A percentile compares a stretch with the other conserved stretches of the same genome.
Evolutionary conservation across 495 filamentous ascomycete species (phyloP).

Genomic region (Xanthoparmelia taractica): DNA sequence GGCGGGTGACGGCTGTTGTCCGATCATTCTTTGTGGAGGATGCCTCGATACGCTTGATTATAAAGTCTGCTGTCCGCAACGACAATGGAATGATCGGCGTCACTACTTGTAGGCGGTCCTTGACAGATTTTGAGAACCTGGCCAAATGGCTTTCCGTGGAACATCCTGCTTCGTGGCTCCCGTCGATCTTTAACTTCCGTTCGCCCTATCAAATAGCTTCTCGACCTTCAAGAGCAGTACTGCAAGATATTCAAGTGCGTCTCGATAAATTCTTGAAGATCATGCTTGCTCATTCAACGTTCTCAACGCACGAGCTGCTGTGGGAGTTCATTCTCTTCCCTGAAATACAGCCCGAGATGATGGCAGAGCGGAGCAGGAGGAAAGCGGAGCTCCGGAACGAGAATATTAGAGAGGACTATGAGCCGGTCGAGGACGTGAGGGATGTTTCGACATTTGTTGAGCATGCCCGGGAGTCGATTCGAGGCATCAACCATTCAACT

Average conservation of each 20-base stretch:
- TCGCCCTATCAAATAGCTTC: constrained; percentile 90
- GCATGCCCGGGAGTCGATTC: constrained; percentile 80
- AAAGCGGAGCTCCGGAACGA: constrained; percentile 80
- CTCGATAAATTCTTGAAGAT: constrained; percentile 82
- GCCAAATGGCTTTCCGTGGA: constrained; percentile 81
- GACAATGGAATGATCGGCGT: constrained; percentile 46
- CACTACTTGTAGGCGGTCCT: constrained; percentile 85
- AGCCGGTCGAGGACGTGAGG: constrained; percentile 74
- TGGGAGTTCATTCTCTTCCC: constrained; percentile 99
- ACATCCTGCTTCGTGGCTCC: constrained; percentile 92
- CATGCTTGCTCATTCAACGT: constrained; percentile 82
- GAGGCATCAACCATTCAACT: constrained; percentile 72
- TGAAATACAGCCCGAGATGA: constrained; percentile 81
- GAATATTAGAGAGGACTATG: constrained; percentile 77
- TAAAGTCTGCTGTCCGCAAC: constrained; percentile 83
- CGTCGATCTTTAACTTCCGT: constrained; percentile 66
- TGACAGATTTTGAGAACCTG: constrained; percentile 86
- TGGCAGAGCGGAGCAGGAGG: constrained; percentile 76
- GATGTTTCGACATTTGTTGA: constrained; percentile 90
- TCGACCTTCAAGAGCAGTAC: constrained; percentile 75
- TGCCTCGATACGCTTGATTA: constrained; percentile 81
- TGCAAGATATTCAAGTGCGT: constrained; percentile 80
- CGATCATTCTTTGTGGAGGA: constrained; percentile 98
- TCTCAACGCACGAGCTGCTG: constrained; percentile 91
- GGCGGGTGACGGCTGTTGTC: constrained; percentile 84